Percentiles rank a stretch among this genome's conserved stretches.
Conservation (phyloP, 305 asterid genomes). For the Fraxinus dipetala region DNA sequence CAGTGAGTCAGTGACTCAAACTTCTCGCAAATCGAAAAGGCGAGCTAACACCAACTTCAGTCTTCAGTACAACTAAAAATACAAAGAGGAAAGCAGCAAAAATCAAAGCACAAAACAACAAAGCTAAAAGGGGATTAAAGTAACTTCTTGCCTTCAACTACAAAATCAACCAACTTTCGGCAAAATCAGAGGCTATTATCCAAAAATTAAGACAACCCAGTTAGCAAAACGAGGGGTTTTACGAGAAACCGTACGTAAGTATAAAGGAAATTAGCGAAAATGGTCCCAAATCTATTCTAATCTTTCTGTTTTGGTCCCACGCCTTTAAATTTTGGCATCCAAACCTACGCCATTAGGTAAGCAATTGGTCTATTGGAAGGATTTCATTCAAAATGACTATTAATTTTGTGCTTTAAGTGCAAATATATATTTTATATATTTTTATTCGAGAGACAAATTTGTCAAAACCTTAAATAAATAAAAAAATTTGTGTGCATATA, state of each 20-base stretch:
- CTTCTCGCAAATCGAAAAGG: conserved; percentile 22
- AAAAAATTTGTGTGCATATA: no score
- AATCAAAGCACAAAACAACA: conserved; percentile 7
- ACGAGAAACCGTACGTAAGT: conserved; percentile 17
- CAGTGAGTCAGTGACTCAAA: not conserved
- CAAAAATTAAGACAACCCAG: conserved; percentile 22
- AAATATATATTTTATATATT: no score
- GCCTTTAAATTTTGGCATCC: not conserved
- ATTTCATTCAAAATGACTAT: not conserved
- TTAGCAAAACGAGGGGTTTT: conserved; percentile 17
- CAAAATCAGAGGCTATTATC: conserved; percentile 18
- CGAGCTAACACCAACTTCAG: not conserved
- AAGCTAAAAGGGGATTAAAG: not conserved
- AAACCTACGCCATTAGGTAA: not conserved
- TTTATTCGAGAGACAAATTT: not conserved
- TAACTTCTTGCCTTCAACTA: conserved; percentile 20
- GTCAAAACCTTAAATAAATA: not conserved
- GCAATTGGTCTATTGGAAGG: not conserved
- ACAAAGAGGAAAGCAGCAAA: not conserved
- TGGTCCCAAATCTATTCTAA: not conserved
- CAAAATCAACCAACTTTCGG: conserved; percentile 19
- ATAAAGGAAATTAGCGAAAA: not conserved
- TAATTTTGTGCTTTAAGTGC: not conserved
- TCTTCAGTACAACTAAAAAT: conserved; percentile 13
- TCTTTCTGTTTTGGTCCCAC: not conserved